Evolutionary conservation across 164 flowering plant species (phyloP).

Genomic region (Liriodendron chinense): DNA sequence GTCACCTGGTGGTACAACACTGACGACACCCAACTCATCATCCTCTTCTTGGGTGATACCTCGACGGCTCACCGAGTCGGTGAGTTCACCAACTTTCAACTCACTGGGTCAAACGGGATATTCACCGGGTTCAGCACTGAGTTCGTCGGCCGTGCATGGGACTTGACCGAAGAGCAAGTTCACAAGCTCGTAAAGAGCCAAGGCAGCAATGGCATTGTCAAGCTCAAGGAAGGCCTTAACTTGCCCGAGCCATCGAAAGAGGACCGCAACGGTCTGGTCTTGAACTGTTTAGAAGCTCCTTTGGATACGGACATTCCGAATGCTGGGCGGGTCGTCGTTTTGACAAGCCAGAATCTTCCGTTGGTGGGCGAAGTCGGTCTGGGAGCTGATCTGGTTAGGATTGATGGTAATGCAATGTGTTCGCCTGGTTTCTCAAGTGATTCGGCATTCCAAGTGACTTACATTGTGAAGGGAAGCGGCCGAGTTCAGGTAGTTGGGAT

Average conservation of each 20-base stretch:
- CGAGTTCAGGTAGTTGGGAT: slow-evolving; percentile 75
- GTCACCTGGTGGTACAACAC: slow-evolving; percentile 87
- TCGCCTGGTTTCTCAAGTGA: slow-evolving; percentile 93
- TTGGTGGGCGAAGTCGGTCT: slow-evolving; percentile 79
- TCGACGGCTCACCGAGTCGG: slow-evolving; percentile 68
- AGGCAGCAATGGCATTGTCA: slow-evolving; percentile 46
- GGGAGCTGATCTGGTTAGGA: slow-evolving; percentile 84
- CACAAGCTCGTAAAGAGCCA: slow-evolving; percentile 56
- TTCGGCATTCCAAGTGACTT: slow-evolving; percentile 83
- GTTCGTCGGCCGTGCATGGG: slow-evolving; percentile 76
- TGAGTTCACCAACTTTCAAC: slow-evolving; percentile 61
- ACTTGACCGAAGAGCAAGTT: slow-evolving; percentile 44
- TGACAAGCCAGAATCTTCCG: slow-evolving; percentile 74
- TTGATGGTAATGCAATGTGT: slow-evolving; percentile 75
- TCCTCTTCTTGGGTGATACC: slow-evolving; percentile 80
- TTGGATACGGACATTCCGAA: slow-evolving; percentile 66
- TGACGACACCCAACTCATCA: slow-evolving; percentile 60
- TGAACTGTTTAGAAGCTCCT: slow-evolving; percentile 80
- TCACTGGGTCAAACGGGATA: slow-evolving; percentile 66
- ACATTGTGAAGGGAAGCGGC: slow-evolving; percentile 73
- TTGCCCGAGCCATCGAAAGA: slow-evolving; percentile 60
- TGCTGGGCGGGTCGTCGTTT: slow-evolving; percentile 71
- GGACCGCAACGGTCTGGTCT: slow-evolving; percentile 53
- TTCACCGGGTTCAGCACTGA: slow-evolving; percentile 80
- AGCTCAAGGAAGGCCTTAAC: slow-evolving; percentile 29